phyloP scores from a whole-genome alignment of 371 early-diverging fungal genomes.

The Rhizopus sp. region DNA sequence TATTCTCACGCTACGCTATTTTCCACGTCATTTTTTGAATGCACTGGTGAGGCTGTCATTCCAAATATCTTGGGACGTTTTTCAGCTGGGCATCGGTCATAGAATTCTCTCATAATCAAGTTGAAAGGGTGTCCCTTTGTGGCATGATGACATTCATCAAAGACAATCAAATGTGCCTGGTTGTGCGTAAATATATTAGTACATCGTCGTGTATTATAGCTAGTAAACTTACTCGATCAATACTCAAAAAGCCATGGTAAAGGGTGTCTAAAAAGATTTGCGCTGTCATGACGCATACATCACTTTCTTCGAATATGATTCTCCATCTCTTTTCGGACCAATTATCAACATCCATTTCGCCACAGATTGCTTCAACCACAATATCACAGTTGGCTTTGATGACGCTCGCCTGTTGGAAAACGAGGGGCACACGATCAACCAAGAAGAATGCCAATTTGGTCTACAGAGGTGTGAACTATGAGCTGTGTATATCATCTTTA shows the following conservation, averaged over 20 bases:
- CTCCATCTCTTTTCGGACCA: constrained; percentile 68
- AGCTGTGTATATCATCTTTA: neutral
- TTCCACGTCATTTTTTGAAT: constrained; percentile 45
- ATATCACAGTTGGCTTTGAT: constrained; percentile 67
- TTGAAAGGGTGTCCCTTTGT: constrained; percentile 82
- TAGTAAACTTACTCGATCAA: constrained; percentile 54
- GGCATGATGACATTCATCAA: constrained; percentile 95
- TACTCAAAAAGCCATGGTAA: constrained; percentile 64
- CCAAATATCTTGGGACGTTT: constrained; percentile 85
- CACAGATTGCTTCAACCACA: constrained; percentile 63
- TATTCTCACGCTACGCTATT: constrained; percentile 43
- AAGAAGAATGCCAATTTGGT: constrained; percentile 72
- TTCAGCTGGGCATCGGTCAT: constrained; percentile 50
- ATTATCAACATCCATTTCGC: constrained; percentile 67
- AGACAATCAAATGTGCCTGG: constrained; percentile 77
- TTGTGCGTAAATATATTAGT: neutral
- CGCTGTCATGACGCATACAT: constrained; percentile 88
- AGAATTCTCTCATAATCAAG: constrained; percentile 84
- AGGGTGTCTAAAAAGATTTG: constrained; percentile 81
- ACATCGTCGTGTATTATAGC: neutral
- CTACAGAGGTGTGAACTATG: constrained; percentile 10
- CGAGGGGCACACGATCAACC: constrained; percentile 87
- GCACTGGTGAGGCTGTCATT: constrained; percentile 92
- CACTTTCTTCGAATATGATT: constrained; percentile 51
- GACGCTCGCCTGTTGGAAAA: constrained; percentile 80